Conservation (phyloP, 1,139 yeast species). For the Saccharomyces hybrid region DNA sequence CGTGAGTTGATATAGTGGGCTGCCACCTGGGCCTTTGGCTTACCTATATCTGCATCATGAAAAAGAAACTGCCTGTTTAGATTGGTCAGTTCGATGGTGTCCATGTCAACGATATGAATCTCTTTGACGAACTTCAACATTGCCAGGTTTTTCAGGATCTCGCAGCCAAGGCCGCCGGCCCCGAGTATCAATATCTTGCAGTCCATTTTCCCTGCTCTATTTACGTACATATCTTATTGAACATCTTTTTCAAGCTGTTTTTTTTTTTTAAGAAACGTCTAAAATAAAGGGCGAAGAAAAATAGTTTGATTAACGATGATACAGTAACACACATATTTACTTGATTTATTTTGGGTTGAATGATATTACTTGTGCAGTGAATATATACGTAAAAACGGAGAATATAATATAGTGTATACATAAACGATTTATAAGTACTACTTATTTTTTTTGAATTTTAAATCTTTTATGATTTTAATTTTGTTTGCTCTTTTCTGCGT, state of each 20-base stretch:
- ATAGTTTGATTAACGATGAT: background rate
- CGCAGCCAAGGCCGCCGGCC: slow-evolving; percentile 96
- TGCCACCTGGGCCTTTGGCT: slow-evolving; percentile 74
- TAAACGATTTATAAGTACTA: background rate
- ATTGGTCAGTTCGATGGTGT: slow-evolving; percentile 84
- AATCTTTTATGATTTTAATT: background rate
- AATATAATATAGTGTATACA: background rate
- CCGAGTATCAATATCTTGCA: slow-evolving; percentile 54
- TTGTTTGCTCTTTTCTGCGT: background rate
- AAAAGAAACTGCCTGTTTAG: slow-evolving; percentile 86
- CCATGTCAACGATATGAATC: slow-evolving; percentile 88
- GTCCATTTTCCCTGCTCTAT: slow-evolving; percentile 8
- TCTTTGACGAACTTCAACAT: slow-evolving; percentile 58
- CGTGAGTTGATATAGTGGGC: slow-evolving; percentile 46
- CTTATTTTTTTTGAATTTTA: background rate
- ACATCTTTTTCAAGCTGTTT: too few species aligned
- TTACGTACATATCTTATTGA: background rate
- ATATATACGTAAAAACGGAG: background rate
- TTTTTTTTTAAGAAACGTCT: too few species aligned
- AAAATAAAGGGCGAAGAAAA: background rate
- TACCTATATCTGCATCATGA: slow-evolving; percentile 64
- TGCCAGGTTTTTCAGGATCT: slow-evolving; percentile 76
- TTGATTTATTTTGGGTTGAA: background rate
- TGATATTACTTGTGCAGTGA: background rate
- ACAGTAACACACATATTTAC: background rate